These are phyloP conservation scores for Fomitopsis serialis DNA, from an alignment of 768 basidiomycete species.

Conservation along the genomic window DNA sequence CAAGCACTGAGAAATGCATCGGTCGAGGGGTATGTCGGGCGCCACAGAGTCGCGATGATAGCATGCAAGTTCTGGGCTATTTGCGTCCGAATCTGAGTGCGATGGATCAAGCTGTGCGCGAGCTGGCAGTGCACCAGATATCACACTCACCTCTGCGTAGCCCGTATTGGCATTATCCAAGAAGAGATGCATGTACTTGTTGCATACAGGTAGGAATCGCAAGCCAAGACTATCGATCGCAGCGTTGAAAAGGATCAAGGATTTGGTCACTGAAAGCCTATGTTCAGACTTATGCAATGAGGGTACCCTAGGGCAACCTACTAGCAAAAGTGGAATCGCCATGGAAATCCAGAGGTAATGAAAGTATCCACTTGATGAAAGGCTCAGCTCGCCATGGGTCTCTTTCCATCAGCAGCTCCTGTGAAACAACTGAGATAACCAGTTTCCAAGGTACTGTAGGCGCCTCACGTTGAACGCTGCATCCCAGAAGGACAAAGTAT, in stretches of 20 bases:
- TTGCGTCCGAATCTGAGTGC: slow-evolving; percentile 56
- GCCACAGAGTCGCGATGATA: slow-evolving; percentile 59
- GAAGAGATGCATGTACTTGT: slow-evolving; percentile 63
- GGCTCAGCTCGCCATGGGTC: slow-evolving; percentile 77
- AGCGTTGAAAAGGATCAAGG: slow-evolving; percentile 59
- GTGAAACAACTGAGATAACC: not conserved
- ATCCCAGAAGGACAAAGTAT: slow-evolving; percentile 77
- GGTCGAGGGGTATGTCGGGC: slow-evolving; percentile 56
- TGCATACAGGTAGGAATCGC: slow-evolving; percentile 62
- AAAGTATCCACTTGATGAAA: slow-evolving; percentile 72
- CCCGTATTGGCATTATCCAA: slow-evolving; percentile 75
- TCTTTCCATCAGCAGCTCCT: slow-evolving; percentile 48
- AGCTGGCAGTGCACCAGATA: not conserved
- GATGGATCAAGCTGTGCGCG: not conserved
- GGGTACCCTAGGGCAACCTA: slow-evolving; percentile 29
- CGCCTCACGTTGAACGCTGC: slow-evolving; percentile 49
- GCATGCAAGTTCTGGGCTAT: slow-evolving; percentile 62
- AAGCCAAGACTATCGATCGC: slow-evolving; percentile 62
- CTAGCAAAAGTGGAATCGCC: slow-evolving; percentile 86
- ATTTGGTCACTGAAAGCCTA: slow-evolving; percentile 61
- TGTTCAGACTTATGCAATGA: not conserved
- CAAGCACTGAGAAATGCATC: slow-evolving; percentile 55
- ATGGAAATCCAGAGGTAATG: slow-evolving; percentile 74
- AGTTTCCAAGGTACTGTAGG: not conserved
- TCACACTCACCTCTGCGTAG: slow-evolving; percentile 68